phyloP scores from a whole-genome alignment of 306 rosid species.

The Medicago arabica region DNA sequence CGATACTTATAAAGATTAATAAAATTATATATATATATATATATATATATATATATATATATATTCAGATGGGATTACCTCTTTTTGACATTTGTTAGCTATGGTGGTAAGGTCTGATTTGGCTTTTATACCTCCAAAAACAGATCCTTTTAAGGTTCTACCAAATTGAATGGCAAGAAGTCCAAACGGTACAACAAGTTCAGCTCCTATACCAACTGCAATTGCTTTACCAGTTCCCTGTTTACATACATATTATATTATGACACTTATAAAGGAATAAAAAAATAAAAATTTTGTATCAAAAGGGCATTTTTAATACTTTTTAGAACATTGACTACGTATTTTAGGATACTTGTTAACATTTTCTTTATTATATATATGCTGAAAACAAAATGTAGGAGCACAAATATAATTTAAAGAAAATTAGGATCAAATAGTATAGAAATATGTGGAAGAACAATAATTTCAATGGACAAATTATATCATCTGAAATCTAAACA shows the following conservation, averaged over 20 bases:
- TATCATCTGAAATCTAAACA: too few relatives aligned
- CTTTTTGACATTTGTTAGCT: constrained; percentile 46
- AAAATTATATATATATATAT: too few relatives aligned
- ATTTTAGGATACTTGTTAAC: too few relatives aligned
- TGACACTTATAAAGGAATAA: too few relatives aligned
- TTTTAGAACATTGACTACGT: too few relatives aligned
- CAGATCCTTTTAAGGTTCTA: constrained; percentile 55
- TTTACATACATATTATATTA: neutral
- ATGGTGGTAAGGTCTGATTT: constrained; percentile 54
- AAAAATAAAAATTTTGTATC: too few relatives aligned
- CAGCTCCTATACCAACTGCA: constrained; percentile 42
- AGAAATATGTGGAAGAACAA: too few relatives aligned
- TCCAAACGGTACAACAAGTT: constrained; percentile 34
- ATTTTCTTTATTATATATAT: neutral
- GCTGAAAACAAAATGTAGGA: neutral
- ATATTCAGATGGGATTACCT: constrained; percentile 40
- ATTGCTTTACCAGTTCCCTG: constrained; percentile 57
- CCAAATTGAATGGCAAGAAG: constrained; percentile 40
- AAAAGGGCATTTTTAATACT: too few relatives aligned
- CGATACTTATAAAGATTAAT: too few relatives aligned
- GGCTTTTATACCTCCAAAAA: constrained; percentile 60
- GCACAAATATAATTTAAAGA: neutral
- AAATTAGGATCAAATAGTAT: too few relatives aligned
- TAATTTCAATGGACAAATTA: too few relatives aligned
- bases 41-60: too few relatives aligned